Evolutionary conservation across 208 protist genomes (phyloP).

Genomic region (Crithidia mellificae): DNA sequence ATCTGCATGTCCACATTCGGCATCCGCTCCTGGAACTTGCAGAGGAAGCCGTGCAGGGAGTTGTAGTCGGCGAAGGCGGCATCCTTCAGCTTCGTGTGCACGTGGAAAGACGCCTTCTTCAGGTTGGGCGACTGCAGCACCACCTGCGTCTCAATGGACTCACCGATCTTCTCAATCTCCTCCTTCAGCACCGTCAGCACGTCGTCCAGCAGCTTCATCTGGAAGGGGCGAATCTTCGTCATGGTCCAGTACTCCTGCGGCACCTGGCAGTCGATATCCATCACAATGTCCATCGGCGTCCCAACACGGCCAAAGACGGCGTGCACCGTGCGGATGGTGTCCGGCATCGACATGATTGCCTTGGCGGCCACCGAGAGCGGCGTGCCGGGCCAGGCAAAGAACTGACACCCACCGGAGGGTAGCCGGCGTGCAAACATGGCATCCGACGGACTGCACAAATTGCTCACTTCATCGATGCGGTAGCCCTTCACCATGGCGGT

Average conservation of each 20-base stretch:
- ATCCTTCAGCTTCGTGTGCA: slow-evolving; percentile 86
- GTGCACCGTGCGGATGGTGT: slow-evolving; percentile 86
- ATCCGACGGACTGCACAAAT: slow-evolving; percentile 58
- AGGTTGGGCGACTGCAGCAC: slow-evolving; percentile 89
- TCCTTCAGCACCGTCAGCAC: slow-evolving; percentile 51
- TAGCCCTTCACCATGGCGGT: slow-evolving; percentile 84
- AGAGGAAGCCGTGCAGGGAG: slow-evolving; percentile 79
- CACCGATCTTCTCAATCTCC: slow-evolving; percentile 77
- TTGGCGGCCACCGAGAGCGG: slow-evolving; percentile 62
- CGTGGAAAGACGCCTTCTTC: slow-evolving; percentile 89
- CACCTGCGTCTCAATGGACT: slow-evolving; percentile 77
- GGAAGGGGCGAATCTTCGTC: slow-evolving; percentile 68
- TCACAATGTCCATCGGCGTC: slow-evolving; percentile 79
- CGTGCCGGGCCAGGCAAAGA: slow-evolving; percentile 88
- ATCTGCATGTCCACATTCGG: slow-evolving; percentile 83
- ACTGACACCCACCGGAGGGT: slow-evolving; percentile 81
- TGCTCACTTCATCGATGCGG: slow-evolving; percentile 74
- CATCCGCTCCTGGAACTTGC: slow-evolving; percentile 69
- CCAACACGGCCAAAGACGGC: slow-evolving; percentile 74
- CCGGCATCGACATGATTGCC: slow-evolving; percentile 83
- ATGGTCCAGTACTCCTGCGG: slow-evolving; percentile 85
- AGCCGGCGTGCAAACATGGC: slow-evolving; percentile 83
- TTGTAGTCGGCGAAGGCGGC: slow-evolving; percentile 84
- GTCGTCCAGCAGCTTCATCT: slow-evolving; percentile 76
- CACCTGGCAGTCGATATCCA: slow-evolving; percentile 88